phyloP scores from a whole-genome alignment of 169 alveolate genomes.

The Eimeria brunetti region DNA sequence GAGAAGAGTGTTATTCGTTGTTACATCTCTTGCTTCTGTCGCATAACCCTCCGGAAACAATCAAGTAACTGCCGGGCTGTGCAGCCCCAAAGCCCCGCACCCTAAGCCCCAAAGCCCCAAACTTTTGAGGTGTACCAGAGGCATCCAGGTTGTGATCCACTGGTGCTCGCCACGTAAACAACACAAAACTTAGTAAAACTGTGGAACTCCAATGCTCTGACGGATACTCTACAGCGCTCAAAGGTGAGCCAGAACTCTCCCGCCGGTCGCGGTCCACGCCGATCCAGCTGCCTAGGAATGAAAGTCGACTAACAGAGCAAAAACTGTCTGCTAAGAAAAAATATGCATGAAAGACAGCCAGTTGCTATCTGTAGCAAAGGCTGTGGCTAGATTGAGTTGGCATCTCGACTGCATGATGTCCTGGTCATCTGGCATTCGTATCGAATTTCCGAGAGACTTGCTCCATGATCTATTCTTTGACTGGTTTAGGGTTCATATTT shows the following conservation, averaged over 20 bases:
- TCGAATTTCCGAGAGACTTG: not conserved
- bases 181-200: not conserved
- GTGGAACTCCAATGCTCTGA: not conserved
- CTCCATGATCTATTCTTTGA: not conserved
- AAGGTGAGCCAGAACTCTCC: not conserved
- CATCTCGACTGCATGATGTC: not conserved
- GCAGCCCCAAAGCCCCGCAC: too few species aligned
- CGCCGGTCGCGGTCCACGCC: not conserved
- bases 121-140: not conserved
- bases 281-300: not conserved
- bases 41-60: too few species aligned
- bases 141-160: not conserved
- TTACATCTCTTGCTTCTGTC: too few species aligned
- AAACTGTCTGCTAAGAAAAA: not conserved
- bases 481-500: not conserved
- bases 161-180: too few species aligned
- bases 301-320: not conserved
- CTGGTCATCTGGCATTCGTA: not conserved
- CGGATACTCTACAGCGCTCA: not conserved
- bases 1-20: too few species aligned
- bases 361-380: not conserved
- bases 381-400: not conserved
- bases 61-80: too few species aligned
- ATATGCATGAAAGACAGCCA: not conserved
- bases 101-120: constrained; percentile 1